Percentiles rank a stretch among this genome's conserved stretches.
Evolutionary conservation across 2,329 filamentous ascomycete species (phyloP).

Genomic region (Colletotrichum higginsianum): DNA sequence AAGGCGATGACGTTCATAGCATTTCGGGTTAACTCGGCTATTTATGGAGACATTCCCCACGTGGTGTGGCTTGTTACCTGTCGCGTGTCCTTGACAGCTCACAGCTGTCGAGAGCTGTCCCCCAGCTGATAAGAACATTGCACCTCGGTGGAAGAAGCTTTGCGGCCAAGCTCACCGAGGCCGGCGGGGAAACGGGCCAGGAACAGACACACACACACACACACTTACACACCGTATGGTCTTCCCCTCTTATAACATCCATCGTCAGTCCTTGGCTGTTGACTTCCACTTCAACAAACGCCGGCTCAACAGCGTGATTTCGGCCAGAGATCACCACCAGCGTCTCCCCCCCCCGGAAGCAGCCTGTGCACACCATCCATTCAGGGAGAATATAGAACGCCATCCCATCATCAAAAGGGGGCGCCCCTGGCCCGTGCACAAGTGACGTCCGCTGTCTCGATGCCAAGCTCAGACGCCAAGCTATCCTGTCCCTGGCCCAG

Average conservation of each 20-base stretch:
- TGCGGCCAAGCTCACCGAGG: slow-evolving; percentile 22
- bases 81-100: neutral
- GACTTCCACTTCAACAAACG: neutral
- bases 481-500: slow-evolving; percentile 21
- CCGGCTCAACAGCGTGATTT: neutral
- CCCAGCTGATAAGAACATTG: neutral
- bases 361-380: slow-evolving; percentile 16
- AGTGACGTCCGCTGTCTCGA: slow-evolving; percentile 37
- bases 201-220: slow-evolving; percentile 15
- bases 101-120: neutral
- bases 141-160: neutral
- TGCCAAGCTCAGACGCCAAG: slow-evolving; percentile 35
- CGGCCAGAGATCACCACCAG: neutral
- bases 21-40: slow-evolving; percentile 38
- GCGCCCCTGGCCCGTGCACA: slow-evolving; percentile 31
- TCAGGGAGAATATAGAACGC: neutral
- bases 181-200: slow-evolving; percentile 13
- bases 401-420: slow-evolving; percentile 15
- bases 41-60: neutral
- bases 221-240: neutral
- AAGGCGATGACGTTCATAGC: slow-evolving; percentile 37
- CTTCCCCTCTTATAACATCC: neutral
- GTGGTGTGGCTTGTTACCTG: slow-evolving; percentile 6
- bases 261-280: slow-evolving; percentile 8
- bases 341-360: slow-evolving; percentile 7